phyloP scores from a whole-genome alignment of 768 basidiomycete genomes.

The Termitomyces sp. region DNA sequence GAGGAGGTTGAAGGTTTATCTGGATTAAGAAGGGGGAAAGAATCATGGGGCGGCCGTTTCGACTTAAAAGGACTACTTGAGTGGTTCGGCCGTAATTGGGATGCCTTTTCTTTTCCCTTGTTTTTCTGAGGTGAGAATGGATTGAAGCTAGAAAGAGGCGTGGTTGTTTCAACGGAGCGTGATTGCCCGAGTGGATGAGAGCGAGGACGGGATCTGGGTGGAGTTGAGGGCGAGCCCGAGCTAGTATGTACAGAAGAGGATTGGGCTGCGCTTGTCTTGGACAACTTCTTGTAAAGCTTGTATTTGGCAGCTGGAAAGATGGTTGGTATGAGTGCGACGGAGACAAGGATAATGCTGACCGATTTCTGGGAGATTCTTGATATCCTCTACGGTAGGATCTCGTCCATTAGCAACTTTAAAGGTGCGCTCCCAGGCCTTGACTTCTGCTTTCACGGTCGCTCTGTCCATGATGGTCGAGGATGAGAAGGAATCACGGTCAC shows the following conservation, averaged over 20 bases:
- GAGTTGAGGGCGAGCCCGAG: conserved; percentile 30
- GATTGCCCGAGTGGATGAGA: conserved; percentile 33
- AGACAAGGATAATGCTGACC: conserved; percentile 37
- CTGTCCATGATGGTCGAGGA: conserved; percentile 32
- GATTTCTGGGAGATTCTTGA: conserved; percentile 52
- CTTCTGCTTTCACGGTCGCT: conserved; percentile 52
- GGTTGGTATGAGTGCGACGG: conserved; percentile 10
- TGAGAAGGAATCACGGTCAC: conserved; percentile 6
- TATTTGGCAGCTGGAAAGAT: conserved; percentile 62
- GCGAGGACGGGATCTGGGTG: conserved; percentile 24
- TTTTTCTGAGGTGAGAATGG: conserved; percentile 79
- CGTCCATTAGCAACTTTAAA: conserved; percentile 53
- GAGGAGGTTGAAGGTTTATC: conserved; percentile 15
- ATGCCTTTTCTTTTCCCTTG: conserved; percentile 37
- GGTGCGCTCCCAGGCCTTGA: conserved; percentile 73
- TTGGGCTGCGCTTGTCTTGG: conserved; percentile 31
- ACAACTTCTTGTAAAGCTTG: conserved; percentile 74
- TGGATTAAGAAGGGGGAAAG: conserved; percentile 29
- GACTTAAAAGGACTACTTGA: conserved; percentile 38
- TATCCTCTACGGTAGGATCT: conserved; percentile 65
- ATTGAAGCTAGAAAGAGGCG: conserved; percentile 55
- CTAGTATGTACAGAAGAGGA: conserved; percentile 13
- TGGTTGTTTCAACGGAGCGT: conserved; percentile 46
- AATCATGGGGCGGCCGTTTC: conserved; percentile 30
- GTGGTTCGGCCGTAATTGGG: conserved; percentile 27